phyloP scores from a whole-genome alignment of 805 yeast species.

The Suhomyces sp. region DNA sequence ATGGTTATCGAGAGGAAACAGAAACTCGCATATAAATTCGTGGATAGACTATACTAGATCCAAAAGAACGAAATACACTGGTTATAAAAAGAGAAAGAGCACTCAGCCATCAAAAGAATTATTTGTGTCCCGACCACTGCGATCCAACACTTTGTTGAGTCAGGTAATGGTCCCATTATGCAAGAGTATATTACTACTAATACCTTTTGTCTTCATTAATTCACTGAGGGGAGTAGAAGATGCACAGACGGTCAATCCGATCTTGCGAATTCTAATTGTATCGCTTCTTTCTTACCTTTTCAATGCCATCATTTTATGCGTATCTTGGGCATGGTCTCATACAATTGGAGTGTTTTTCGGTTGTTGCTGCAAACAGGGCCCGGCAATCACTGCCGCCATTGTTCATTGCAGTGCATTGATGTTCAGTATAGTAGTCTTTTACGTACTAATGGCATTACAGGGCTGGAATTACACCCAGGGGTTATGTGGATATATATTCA shows the following conservation, averaged over 20 bases:
- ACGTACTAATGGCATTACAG: slow-evolving; percentile 38
- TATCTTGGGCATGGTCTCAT: slow-evolving; percentile 35
- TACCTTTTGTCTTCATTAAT: slow-evolving; percentile 78
- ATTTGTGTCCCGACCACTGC: background rate
- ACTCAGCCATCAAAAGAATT: background rate
- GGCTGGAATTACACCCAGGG: slow-evolving; percentile 41
- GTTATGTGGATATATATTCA: slow-evolving; percentile 37
- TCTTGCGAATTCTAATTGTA: slow-evolving; percentile 58
- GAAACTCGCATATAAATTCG: slow-evolving; percentile 61
- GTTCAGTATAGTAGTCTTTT: slow-evolving; percentile 32
- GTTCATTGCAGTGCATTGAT: slow-evolving; percentile 38
- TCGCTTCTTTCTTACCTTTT: slow-evolving; percentile 48
- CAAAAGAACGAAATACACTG: slow-evolving; percentile 23
- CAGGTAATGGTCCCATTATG: slow-evolving; percentile 4
- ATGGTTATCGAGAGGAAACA: slow-evolving; percentile 83
- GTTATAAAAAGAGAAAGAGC: slow-evolving; percentile 16
- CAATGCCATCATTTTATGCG: slow-evolving; percentile 29
- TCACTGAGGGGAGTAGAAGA: slow-evolving; percentile 75
- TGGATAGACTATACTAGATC: slow-evolving; percentile 67
- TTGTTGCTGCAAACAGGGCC: slow-evolving; percentile 29
- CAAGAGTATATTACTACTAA: slow-evolving; percentile 19
- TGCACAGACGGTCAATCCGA: slow-evolving; percentile 42
- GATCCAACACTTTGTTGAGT: background rate
- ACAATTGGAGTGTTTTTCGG: slow-evolving; percentile 36
- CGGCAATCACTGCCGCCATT: slow-evolving; percentile 38